These are phyloP conservation scores for Suillus occidentalis DNA, from an alignment of 768 basidiomycete species.

Conservation along the genomic window DNA sequence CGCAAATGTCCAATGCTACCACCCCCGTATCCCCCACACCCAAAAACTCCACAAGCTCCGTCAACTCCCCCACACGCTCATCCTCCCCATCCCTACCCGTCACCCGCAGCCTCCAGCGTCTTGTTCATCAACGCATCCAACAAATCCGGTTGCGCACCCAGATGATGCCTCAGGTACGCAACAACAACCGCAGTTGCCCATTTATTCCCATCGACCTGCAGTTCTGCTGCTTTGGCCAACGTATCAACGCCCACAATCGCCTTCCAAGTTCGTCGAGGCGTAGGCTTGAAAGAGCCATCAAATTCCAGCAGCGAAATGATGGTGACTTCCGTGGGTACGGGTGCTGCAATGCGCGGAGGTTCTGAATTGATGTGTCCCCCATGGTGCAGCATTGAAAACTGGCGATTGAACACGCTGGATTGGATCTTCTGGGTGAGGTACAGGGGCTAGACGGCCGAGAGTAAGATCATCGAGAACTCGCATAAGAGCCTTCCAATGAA, in stretches of 20 bases:
- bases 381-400: slow-evolving; percentile 16
- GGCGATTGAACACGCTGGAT: slow-evolving; percentile 36
- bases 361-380: not conserved
- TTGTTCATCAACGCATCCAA: slow-evolving; percentile 44
- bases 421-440: slow-evolving; percentile 26
- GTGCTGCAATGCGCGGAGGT: slow-evolving; percentile 5
- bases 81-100: too few relatives aligned
- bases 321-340: slow-evolving; percentile 27
- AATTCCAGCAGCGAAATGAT: slow-evolving; percentile 41
- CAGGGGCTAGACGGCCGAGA: slow-evolving; percentile 24
- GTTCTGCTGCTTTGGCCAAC: slow-evolving; percentile 30
- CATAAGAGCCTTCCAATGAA: slow-evolving; percentile 40
- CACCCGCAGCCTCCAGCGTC: slow-evolving; percentile 38
- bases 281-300: slow-evolving; percentile 49
- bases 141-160: slow-evolving; percentile 39
- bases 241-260: slow-evolving; percentile 38
- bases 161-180: slow-evolving; percentile 43
- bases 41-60: too few relatives aligned
- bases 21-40: slow-evolving; percentile 9
- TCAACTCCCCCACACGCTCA: too few relatives aligned
- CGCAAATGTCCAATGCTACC: too few relatives aligned
- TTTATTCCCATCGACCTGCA: slow-evolving; percentile 33
- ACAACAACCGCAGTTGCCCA: slow-evolving; percentile 53
- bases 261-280: slow-evolving; percentile 30
- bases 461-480: slow-evolving; percentile 36